Conservation (phyloP, 257 asterid species). For the Ophiorrhiza pumila region DNA sequence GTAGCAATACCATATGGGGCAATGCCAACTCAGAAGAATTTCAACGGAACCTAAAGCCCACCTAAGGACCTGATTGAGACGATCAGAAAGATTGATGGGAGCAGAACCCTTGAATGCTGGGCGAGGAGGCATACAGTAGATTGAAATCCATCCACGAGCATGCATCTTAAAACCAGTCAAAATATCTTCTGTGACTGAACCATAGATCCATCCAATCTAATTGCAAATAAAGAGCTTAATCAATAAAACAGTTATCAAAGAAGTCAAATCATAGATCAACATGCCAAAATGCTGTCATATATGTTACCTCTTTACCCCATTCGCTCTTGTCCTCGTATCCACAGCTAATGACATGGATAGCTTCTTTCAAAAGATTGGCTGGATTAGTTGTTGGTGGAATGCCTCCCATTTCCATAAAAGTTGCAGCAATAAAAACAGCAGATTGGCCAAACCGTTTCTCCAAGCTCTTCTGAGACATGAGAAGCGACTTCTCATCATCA, state of each 20-base stretch:
- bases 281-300: not conserved
- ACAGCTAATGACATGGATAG: constrained; percentile 93
- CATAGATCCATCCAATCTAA: constrained; percentile 88
- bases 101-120: no score
- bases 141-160: constrained; percentile 81
- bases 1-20: constrained; percentile 89
- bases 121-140: constrained; percentile 79
- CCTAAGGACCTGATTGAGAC: constrained; percentile 84
- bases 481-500: constrained; percentile 81
- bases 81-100: constrained; percentile 89
- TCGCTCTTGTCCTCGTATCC: constrained; percentile 92
- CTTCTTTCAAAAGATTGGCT: constrained; percentile 78
- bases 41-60: constrained; percentile 93
- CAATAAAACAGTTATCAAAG: not conserved
- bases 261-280: not conserved
- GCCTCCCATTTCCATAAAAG: constrained; percentile 87
- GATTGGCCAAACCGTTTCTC: constrained; percentile 96
- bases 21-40: constrained; percentile 78
- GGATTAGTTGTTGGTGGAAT: constrained; percentile 81
- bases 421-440: constrained; percentile 85
- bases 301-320: constrained; percentile 95
- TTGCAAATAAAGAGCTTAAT: constrained; percentile 3
- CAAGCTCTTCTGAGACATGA: constrained; percentile 85
- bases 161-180: constrained; percentile 93
- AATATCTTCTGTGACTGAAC: constrained; percentile 92